phyloP scores from a whole-genome alignment of 345 rosid genomes.

The Euphorbia pulcherrima region DNA sequence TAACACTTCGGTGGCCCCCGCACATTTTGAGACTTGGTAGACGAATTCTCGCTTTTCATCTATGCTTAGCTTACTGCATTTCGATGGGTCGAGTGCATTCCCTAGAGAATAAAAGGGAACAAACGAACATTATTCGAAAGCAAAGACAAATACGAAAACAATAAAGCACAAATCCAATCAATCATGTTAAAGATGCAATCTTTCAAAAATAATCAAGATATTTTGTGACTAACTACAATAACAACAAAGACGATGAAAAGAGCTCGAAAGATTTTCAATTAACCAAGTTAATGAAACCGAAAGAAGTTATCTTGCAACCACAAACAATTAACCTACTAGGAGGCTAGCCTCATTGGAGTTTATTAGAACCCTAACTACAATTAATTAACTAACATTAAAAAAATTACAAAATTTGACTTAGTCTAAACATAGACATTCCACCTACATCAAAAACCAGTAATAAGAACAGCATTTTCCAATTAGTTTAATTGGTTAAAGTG shows the following conservation, averaged over 20 bases:
- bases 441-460: slow-evolving; percentile 15
- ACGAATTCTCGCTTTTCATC: slow-evolving; percentile 84
- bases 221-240: no score
- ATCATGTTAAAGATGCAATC: neutral
- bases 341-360: slow-evolving; percentile 14
- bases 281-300: slow-evolving; percentile 10
- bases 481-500: neutral
- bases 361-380: neutral
- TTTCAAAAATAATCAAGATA: neutral
- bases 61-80: slow-evolving; percentile 41
- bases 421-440: slow-evolving; percentile 21
- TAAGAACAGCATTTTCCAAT: slow-evolving; percentile 3
- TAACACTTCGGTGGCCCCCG: slow-evolving; percentile 66
- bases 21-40: slow-evolving; percentile 62
- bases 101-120: neutral
- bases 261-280: neutral
- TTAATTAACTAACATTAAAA: slow-evolving; percentile 4
- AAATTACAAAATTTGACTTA: slow-evolving; percentile 20
- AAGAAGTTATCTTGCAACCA: slow-evolving; percentile 10
- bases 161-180: neutral
- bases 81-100: slow-evolving; percentile 25
- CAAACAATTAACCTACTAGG: neutral
- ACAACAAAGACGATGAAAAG: slow-evolving; percentile 11
- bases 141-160: neutral
- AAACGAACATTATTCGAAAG: neutral